phyloP scores from a whole-genome alignment of 441 rosid genomes.

The Pelargonium australe region DNA sequence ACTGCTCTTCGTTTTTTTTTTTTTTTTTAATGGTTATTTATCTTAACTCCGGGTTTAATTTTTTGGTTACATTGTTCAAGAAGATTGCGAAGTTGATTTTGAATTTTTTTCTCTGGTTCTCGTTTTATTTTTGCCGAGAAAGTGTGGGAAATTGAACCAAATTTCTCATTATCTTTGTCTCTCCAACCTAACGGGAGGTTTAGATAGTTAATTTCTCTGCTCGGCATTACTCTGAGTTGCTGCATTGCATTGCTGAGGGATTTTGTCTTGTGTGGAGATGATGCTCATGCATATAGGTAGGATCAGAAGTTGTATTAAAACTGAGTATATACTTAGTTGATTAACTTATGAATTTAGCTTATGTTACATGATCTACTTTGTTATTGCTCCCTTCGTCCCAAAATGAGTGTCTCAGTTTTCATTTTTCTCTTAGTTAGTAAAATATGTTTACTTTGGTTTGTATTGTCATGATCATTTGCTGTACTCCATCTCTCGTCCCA shows the following conservation, averaged over 20 bases:
- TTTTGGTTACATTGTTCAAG: neutral
- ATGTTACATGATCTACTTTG: neutral
- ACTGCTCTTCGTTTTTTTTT: neutral
- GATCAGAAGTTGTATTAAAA: neutral
- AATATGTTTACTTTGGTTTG: no score
- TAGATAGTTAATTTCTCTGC: neutral
- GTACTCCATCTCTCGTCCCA: no score
- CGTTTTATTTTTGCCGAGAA: neutral
- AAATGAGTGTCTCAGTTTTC: no score
- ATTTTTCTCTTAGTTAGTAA: no score
- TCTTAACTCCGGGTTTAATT: neutral
- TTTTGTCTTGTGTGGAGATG: neutral
- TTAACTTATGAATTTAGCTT: neutral
- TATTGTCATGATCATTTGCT: no score
- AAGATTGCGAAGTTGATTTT: neutral
- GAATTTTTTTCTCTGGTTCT: neutral
- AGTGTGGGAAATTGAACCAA: neutral
- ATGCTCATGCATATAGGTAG: neutral
- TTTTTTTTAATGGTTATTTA: neutral
- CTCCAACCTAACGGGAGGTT: conserved; percentile 1
- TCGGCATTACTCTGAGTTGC: neutral
- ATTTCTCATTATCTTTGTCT: neutral
- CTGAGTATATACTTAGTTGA: neutral
- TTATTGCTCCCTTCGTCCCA: neutral
- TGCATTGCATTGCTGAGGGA: neutral